phyloP scores from a whole-genome alignment of 495 filamentous ascomycete genomes.

The Symbiotaphrina buchneri region DNA sequence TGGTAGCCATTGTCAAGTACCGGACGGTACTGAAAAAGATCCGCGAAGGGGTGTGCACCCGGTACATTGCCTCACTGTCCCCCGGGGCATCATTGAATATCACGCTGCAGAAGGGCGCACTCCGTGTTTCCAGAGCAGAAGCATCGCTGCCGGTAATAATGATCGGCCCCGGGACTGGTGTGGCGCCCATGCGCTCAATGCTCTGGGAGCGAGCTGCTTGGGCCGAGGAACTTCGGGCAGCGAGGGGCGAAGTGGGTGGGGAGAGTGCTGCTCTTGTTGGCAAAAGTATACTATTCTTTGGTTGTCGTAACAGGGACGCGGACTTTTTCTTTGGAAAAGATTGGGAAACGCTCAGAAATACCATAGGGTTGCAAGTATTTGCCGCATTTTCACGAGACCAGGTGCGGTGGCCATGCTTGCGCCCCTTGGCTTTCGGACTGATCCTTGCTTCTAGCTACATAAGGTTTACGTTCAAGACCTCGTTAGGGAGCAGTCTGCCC shows the following conservation, averaged over 20 bases:
- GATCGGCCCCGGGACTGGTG: conserved; percentile 73
- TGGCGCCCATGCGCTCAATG: conserved; percentile 71
- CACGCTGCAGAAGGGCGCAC: conserved; percentile 29
- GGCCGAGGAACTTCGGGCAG: conserved; percentile 9
- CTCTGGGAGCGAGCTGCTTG: conserved; percentile 37
- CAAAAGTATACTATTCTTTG: conserved; percentile 42
- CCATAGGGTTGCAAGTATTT: conserved; percentile 27
- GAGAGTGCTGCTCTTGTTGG: conserved; percentile 8
- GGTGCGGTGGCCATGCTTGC: conserved; percentile 3
- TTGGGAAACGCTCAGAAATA: conserved; percentile 26
- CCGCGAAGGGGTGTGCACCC: conserved; percentile 73
- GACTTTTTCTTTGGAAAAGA: conserved; percentile 71
- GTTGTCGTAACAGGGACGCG: conserved; percentile 42
- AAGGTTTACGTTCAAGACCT: conserved; percentile 85
- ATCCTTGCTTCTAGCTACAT: conserved; percentile 10
- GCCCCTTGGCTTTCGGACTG: background rate
- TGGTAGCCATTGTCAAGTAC: conserved; percentile 85
- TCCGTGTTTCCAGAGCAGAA: conserved; percentile 22
- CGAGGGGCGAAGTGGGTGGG: conserved; percentile 11
- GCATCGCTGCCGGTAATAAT: conserved; percentile 41
- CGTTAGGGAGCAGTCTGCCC: conserved; percentile 32
- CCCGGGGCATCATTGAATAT: conserved; percentile 33
- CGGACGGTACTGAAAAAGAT: conserved; percentile 69
- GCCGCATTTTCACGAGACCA: conserved; percentile 75
- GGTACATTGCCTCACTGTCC: conserved; percentile 47